Conservation (phyloP, 495 filamentous ascomycete genomes). For the Penicillium daleae region DNA sequence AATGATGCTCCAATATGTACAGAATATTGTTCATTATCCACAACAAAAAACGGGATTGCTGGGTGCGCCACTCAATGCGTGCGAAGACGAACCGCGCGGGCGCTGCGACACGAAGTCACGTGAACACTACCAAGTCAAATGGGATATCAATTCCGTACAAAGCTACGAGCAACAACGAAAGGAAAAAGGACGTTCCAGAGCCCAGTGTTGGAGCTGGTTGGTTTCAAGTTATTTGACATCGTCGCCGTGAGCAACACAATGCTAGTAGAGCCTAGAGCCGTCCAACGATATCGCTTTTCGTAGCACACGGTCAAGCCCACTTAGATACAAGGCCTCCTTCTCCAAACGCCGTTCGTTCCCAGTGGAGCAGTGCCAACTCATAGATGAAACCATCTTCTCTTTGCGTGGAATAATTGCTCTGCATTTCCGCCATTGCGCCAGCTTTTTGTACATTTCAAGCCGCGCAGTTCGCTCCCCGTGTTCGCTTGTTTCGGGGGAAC, state of each 20-base stretch:
- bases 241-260: slow-evolving; percentile 14
- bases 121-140: slow-evolving; percentile 18
- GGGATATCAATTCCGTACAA: background rate
- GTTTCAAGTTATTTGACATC: slow-evolving; percentile 18
- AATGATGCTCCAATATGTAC: slow-evolving; percentile 15
- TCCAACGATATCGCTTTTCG: slow-evolving; percentile 6
- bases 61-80: slow-evolving; percentile 9
- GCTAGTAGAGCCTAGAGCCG: background rate
- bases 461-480: slow-evolving; percentile 3
- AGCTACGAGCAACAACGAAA: background rate
- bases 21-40: slow-evolving; percentile 6
- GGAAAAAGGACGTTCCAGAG: background rate
- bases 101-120: slow-evolving; percentile 47
- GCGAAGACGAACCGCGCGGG: slow-evolving; percentile 26
- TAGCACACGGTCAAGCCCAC: background rate
- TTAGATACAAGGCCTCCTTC: background rate
- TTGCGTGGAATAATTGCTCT: background rate
- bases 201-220: slow-evolving; percentile 13
- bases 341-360: background rate
- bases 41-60: background rate
- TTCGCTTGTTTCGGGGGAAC: slow-evolving; percentile 18
- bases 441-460: slow-evolving; percentile 5
- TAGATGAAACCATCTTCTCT: background rate
- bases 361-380: background rate
- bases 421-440: background rate